Conservation (phyloP, 2,329 filamentous ascomycete species). For the Aspergillus texensis region DNA sequence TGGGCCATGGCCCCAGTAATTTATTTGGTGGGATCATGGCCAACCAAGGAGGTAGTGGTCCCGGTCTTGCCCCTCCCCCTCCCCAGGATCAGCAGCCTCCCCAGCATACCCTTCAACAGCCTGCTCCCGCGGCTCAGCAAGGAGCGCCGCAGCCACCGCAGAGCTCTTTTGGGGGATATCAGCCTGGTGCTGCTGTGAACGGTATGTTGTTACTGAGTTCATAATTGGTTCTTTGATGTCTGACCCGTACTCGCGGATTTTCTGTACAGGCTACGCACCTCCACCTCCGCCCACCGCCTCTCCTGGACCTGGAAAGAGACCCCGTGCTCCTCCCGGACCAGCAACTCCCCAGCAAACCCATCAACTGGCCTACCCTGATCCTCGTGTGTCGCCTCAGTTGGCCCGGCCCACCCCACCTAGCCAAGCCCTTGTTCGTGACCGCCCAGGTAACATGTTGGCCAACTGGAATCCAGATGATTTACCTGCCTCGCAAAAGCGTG, state of each 20-base stretch:
- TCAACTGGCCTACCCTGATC: slow-evolving; percentile 81
- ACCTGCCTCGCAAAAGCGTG: slow-evolving; percentile 84
- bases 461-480: slow-evolving; percentile 87
- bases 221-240: slow-evolving; percentile 41
- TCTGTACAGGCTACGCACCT: slow-evolving; percentile 68
- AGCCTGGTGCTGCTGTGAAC: slow-evolving; percentile 65
- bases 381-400: slow-evolving; percentile 81
- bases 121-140: slow-evolving; percentile 58
- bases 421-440: slow-evolving; percentile 51
- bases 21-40: slow-evolving; percentile 97
- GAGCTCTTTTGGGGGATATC: slow-evolving; percentile 71
- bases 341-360: slow-evolving; percentile 92
- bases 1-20: slow-evolving; percentile 85
- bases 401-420: slow-evolving; percentile 76
- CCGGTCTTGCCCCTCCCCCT: slow-evolving; percentile 77
- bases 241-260: slow-evolving; percentile 48
- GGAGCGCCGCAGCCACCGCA: slow-evolving; percentile 72
- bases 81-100: slow-evolving; percentile 65
- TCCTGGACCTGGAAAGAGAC: slow-evolving; percentile 78
- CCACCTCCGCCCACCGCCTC: slow-evolving; percentile 85
- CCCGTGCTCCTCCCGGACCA: slow-evolving; percentile 65
- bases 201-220: slow-evolving; percentile 50
- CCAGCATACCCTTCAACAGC: slow-evolving; percentile 62
- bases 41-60: slow-evolving; percentile 80
- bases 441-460: slow-evolving; percentile 71